Base-by-base conservation (phyloP, 352 stramenopile species). In the Globisporangium solare region DNA sequence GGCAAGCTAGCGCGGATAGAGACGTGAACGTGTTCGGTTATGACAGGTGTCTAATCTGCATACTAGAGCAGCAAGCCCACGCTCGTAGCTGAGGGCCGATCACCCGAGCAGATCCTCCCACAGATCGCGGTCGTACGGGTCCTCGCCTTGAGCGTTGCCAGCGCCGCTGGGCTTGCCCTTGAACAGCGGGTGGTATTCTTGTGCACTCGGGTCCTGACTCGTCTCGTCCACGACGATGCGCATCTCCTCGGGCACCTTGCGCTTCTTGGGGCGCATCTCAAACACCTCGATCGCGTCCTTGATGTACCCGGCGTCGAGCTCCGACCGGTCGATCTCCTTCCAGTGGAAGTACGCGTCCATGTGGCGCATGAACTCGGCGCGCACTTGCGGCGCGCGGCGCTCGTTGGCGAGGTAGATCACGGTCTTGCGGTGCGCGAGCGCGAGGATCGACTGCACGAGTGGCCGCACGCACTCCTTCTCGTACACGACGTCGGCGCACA, bases 401-500 rank as follows among this genome's bases (percentile, higher is more conserved):
- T 94, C 83, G 51, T 91, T 94, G 14, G 81, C 81, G 39, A 94
- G 64, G 40, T 80, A 89, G 42, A 94, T 77, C 15, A 88, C 70
- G 10, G 79, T 90, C 70, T 89, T 89, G 43, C 81, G 79, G 62
- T 91, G 79, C 45, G 75, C 79, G 5, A 94, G 60, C 55, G 83
- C 80, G 43, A 94, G 54, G 49, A 94, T 71, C 24, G 80, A 91
- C 68, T 94, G 79, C 61, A 94, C 71, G 21, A 94, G 51, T 31
- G 83, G 83, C 32, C 79, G 75, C 48, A 94, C 79, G 27, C 73
- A 85, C 15, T 75, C 73, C 46, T 88, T 90, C 58, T 94, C 83
- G 61, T 91, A 94, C 50, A 94, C 67, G 27, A 91, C 80, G 58
- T 94, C 83, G 0, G 83, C 83, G 63, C 80, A 90, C 56, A 94